phyloP scores from a whole-genome alignment of 2,329 filamentous ascomycete genomes.

The Ophioceras dolichostomum region DNA sequence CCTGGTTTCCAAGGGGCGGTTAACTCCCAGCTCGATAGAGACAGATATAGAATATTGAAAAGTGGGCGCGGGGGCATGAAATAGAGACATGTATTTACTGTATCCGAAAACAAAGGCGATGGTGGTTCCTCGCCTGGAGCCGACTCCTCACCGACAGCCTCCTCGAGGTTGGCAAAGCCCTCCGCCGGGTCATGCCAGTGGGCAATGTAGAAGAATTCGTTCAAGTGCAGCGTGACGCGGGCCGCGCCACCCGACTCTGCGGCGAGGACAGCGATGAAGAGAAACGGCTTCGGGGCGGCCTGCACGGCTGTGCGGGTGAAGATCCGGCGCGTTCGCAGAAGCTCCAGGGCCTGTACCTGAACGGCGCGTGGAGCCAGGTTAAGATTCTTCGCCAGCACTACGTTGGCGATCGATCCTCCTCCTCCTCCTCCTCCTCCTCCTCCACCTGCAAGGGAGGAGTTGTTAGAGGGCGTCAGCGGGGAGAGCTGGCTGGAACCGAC shows the following conservation, averaged over 20 bases:
- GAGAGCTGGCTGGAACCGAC: conserved; percentile 11
- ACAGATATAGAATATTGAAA: no score
- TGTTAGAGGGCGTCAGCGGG: conserved; percentile 14
- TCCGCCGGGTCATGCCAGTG: conserved; percentile 68
- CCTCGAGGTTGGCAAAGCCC: conserved; percentile 65
- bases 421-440: no score
- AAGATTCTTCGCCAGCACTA: conserved; percentile 72
- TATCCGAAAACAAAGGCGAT: conserved; percentile 26
- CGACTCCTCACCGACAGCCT: conserved; percentile 28
- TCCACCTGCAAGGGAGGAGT: no score
- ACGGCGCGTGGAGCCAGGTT: conserved; percentile 61
- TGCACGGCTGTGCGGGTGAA: conserved; percentile 65
- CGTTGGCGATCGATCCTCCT: conserved; percentile 52
- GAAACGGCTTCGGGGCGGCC: conserved; percentile 61
- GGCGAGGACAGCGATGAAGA: conserved; percentile 64
- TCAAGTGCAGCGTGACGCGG: conserved; percentile 46
- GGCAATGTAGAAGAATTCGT: conserved; percentile 78
- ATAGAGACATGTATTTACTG: conserved; percentile 26
- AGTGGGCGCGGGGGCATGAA: no score
- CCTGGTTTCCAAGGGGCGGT: conserved; percentile 8
- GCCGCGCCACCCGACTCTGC: conserved; percentile 30
- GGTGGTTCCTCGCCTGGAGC: conserved; percentile 9
- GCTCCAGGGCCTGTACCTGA: conserved; percentile 69
- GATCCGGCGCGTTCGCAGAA: conserved; percentile 69
- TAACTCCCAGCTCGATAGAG: no score